Base-by-base conservation (phyloP, 2,329 filamentous ascomycete genomes). In the Fusarium vanettenii region DNA sequence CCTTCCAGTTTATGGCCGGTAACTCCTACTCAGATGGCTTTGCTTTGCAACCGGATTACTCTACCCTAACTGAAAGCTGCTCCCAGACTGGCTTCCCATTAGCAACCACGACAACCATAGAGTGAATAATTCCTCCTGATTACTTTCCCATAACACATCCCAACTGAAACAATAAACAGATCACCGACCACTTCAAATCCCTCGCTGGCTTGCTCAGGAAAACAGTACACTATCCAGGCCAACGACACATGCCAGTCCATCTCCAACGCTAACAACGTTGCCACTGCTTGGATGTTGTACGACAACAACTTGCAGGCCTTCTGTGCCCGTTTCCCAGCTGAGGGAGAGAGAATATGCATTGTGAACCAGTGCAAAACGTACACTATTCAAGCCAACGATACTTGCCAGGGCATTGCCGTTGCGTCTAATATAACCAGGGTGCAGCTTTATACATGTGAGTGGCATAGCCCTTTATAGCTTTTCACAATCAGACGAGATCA, bases 271-370 rank as follows among this genome's bases (percentile, higher is more conserved):
- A 48, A 71, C 6, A 27, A 29, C 33, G 25, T 71, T 39, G 35
- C 66, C 10, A 71, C 66, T 16, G 35, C 62, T 25, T 71, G 35
- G 59, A 63, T 72, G 56, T 43, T 72, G n/a, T 39, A 63, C 20
- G 66, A 69, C 11, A 72, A 72, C 29, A 20, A 45, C 14, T 52
- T 72, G 8, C 14, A 52, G 25, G 67, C 63, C 2, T 64, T 64
- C 48, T 70, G 33, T 16, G 18, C 39, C 9, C 33, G 27, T 16
- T 70, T 70, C 55, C 59, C 25, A 27, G 25, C 7, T 2, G 48
- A 2, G n/a, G 48, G 48, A 29, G 27, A 16, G 22, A 50, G 35
- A 13, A 48, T 70, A 11, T 67, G 31, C 41, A 66, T 67, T 20
- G 22, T 48, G 37, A 67, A 70, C 31, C 39, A 66, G 16, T 67